Percentiles rank a stretch among this genome's conserved stretches.
Evolutionary conservation across 768 basidiomycete genomes (phyloP).

Genomic region (Tylopilus cervinicoccineus): DNA sequence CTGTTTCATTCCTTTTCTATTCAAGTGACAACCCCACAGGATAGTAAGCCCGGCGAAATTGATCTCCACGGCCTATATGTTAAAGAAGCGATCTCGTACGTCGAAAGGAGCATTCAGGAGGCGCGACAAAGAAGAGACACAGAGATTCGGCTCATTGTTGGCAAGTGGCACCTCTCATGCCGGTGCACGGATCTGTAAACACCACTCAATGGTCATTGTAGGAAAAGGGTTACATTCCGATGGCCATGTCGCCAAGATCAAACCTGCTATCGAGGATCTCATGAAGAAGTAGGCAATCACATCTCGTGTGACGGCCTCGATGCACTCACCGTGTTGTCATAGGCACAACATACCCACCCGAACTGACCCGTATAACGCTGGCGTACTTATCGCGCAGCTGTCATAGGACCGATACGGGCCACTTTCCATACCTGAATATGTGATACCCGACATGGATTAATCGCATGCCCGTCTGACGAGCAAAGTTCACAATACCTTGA

Average conservation of each 20-base stretch:
- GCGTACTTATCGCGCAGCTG: constrained; percentile 74
- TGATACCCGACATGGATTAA: not conserved
- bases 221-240: constrained; percentile 87
- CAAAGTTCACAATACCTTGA: not conserved
- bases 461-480: not conserved
- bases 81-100: constrained; percentile 79
- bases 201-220: constrained; percentile 21
- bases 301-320: not conserved
- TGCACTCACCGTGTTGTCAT: constrained; percentile 1
- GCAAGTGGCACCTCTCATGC: constrained; percentile 44
- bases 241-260: constrained; percentile 76
- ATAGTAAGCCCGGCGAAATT: constrained; percentile 68
- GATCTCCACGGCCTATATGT: constrained; percentile 93
- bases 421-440: too few species aligned
- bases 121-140: constrained; percentile 61
- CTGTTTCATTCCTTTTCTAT: not conserved
- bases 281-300: constrained; percentile 62
- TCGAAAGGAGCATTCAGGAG: constrained; percentile 64
- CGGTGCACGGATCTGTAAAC: not conserved
- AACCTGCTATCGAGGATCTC: constrained; percentile 85
- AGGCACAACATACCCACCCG: constrained; percentile 73
- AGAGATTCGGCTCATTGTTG: constrained; percentile 80
- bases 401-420: too few species aligned
- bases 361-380: constrained; percentile 76
- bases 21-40: constrained; percentile 33